phyloP scores from a whole-genome alignment of 1,139 yeast species.

The Candida sp. region DNA sequence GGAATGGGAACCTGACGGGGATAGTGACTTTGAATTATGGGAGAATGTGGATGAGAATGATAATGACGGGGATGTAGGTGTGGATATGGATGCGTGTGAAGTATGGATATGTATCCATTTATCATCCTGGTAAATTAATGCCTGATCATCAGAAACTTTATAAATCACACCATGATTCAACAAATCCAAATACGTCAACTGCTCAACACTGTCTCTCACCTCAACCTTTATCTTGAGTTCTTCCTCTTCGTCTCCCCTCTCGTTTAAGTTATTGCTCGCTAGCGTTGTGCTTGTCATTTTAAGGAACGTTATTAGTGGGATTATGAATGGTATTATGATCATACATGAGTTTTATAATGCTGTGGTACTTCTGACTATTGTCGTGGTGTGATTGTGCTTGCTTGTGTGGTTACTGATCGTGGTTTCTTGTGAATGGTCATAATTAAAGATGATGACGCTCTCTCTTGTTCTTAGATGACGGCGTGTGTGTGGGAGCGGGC shows the following conservation, averaged over 20 bases:
- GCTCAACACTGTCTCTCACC: neutral
- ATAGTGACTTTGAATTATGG: too few species aligned
- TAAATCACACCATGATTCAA: neutral
- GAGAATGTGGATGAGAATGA: too few species aligned
- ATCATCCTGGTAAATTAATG: conserved; percentile 1
- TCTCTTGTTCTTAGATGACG: too few species aligned
- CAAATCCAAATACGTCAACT: conserved; percentile 1
- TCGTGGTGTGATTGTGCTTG: too few species aligned
- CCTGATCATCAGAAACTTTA: conserved; percentile 3
- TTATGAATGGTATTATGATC: neutral
- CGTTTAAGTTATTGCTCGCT: too few species aligned
- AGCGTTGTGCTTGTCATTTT: neutral
- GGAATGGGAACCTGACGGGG: too few species aligned
- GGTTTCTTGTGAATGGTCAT: neutral
- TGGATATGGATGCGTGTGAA: neutral
- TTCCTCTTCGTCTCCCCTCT: neutral
- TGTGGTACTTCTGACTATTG: too few species aligned
- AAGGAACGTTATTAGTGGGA: neutral
- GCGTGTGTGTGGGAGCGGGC: too few species aligned
- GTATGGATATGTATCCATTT: conserved; percentile 5
- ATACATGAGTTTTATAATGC: neutral
- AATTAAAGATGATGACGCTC: neutral
- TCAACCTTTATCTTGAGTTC: too few species aligned
- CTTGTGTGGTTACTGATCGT: too few species aligned
- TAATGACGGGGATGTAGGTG: too few species aligned